Evolutionary conservation across 2,329 filamentous ascomycete genomes (phyloP), one percentile per base, ranked within the genome.

Genomic region (Colletotrichum simmondsii): DNA sequence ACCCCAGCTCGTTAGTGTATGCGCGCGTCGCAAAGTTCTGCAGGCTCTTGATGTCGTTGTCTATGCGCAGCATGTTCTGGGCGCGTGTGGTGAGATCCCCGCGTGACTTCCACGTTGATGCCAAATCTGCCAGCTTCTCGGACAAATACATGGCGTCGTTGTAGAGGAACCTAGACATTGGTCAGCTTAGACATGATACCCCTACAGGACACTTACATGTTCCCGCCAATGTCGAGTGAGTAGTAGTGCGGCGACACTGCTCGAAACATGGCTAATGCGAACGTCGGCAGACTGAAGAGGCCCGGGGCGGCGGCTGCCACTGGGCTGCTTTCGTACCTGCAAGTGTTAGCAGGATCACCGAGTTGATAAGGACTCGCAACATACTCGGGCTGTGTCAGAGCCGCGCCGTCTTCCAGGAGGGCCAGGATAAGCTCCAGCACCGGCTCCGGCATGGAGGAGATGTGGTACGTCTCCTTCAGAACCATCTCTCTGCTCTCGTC

Each of bases 361-460:
- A n/a, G 6, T 46, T 19, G 10, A 24, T 11, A 22, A 5, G 16
- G 16, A 24, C 19, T 14, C 3, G 16, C n/a, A n/a, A 80, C 83
- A 78, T 83, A 85, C 86, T 83, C 80, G 75, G 89, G 82, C 53
- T 86, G 79, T 28, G 90, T 90, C 59, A 96, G 83, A 1, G 85
- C 86, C 11, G 89, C 88, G 1, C 87, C 91, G 75, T 93, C 91
- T 72, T 92, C 88, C 74, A 89, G 80, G 32, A 92, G 87, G 14
- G 85, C 79, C 26, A 86, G 84, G 65, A 96, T 90, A 32, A 94
- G 87, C 22, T 90, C 87, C 24, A 95, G 86, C 14, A 98, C 91
- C 4, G 92, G 90, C 73, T 95, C 92, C 0, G 97, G 96, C 80
- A 98, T 93, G 2, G 93, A 93, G 0, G 96, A 98, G 64, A 98